phyloP scores from a whole-genome alignment of 768 basidiomycete genomes.

The Terana coerulea region DNA sequence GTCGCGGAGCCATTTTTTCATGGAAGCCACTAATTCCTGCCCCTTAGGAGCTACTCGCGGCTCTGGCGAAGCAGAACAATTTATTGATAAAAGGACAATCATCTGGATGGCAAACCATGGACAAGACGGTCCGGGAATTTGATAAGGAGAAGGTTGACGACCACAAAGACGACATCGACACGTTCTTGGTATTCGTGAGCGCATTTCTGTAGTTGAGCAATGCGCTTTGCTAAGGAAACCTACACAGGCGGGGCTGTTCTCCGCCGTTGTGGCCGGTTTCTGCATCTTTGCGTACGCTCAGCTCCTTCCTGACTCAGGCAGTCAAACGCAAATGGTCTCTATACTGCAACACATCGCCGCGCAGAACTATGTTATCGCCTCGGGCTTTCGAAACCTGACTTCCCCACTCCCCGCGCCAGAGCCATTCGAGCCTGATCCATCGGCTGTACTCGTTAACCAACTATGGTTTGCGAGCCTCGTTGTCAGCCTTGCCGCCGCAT shows the following conservation, averaged over 20 bases:
- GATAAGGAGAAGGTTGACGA: background rate
- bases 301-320: background rate
- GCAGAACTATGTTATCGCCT: background rate
- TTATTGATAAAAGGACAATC: too few relatives aligned
- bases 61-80: too few relatives aligned
- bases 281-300: background rate
- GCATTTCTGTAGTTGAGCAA: too few relatives aligned
- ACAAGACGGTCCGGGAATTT: background rate
- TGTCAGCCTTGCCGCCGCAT: constrained; percentile 19
- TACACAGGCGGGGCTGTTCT: background rate
- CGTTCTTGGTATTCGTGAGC: background rate
- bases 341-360: background rate
- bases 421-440: too few relatives aligned
- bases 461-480: constrained; percentile 22
- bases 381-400: background rate
- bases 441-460: constrained; percentile 17
- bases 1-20: too few relatives aligned
- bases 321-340: background rate
- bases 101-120: too few relatives aligned
- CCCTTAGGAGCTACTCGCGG: too few relatives aligned
- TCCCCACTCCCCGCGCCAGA: background rate
- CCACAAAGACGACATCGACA: constrained; percentile 2
- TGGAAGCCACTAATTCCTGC: too few relatives aligned
- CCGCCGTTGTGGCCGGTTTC: constrained; percentile 1
- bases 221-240: too few relatives aligned